Evolutionary conservation across 2,329 filamentous ascomycete species (phyloP).

Genomic region (Fusarium nelsonii): DNA sequence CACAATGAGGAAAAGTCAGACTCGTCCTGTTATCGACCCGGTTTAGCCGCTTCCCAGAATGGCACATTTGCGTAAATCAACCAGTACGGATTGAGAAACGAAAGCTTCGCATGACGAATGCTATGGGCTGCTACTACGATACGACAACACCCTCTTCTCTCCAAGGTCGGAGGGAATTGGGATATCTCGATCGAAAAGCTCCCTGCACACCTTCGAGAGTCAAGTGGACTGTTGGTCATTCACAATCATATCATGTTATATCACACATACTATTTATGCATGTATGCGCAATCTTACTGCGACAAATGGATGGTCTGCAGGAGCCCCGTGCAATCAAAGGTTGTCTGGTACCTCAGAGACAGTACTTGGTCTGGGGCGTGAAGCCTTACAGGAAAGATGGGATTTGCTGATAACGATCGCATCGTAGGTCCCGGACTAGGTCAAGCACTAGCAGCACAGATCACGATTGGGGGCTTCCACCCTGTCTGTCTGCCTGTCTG

Average conservation of each 20-base stretch:
- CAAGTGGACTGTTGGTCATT: background rate
- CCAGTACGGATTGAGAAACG: constrained; percentile 12
- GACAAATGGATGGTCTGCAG: background rate
- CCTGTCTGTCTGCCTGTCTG: background rate
- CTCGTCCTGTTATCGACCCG: constrained; percentile 22
- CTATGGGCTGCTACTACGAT: background rate
- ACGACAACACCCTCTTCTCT: constrained; percentile 25
- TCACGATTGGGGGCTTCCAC: constrained; percentile 30
- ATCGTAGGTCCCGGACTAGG: constrained; percentile 11
- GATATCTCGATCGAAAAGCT: constrained; percentile 24
- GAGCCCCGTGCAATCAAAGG: background rate
- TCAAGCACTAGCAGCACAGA: constrained; percentile 30
- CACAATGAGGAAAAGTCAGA: constrained; percentile 33
- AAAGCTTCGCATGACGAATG: constrained; percentile 39
- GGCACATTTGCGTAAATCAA: constrained; percentile 21
- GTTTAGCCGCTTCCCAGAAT: constrained; percentile 37
- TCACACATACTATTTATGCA: background rate
- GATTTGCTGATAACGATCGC: constrained; percentile 21
- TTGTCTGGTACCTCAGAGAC: background rate
- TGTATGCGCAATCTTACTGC: background rate
- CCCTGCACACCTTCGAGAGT: constrained; percentile 14
- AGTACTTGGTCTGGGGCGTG: background rate
- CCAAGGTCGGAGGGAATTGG: background rate
- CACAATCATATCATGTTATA: constrained; percentile 16
- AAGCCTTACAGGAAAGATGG: background rate